Percentiles rank a stretch among this genome's conserved stretches.
These are phyloP conservation scores for Xylaria scruposa DNA, from an alignment of 495 filamentous ascomycete genomes.

Conservation along the genomic window DNA sequence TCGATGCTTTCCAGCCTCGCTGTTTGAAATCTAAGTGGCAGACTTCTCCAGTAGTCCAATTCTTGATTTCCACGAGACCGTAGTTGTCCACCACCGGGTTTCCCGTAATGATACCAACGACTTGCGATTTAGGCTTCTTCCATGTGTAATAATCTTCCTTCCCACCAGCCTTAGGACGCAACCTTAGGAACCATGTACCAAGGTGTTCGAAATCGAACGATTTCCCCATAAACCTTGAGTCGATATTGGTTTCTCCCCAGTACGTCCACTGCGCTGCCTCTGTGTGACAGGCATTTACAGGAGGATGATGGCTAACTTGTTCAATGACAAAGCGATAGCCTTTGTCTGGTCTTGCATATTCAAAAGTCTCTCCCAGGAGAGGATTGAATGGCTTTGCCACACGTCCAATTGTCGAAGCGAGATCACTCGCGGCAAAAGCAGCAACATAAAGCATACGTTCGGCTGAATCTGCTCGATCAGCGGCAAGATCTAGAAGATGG, in stretches of 20 bases:
- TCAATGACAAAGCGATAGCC: conserved; percentile 98
- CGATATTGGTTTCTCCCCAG: conserved; percentile 95
- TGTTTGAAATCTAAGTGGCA: conserved; percentile 94
- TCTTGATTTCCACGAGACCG: conserved; percentile 95
- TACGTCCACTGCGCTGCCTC: conserved; percentile 96
- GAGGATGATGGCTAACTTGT: conserved; percentile 98
- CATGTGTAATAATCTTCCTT: conserved; percentile 93
- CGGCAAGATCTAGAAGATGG: conserved; percentile 88
- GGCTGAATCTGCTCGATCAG: conserved; percentile 81
- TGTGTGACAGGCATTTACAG: conserved; percentile 91
- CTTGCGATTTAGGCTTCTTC: conserved; percentile 99
- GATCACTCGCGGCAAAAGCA: conserved; percentile 93
- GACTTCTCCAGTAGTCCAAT: conserved; percentile 91
- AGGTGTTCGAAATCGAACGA: conserved; percentile 96
- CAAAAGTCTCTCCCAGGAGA: conserved; percentile 93
- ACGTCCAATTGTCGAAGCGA: conserved; percentile 93
- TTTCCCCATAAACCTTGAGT: conserved; percentile 97
- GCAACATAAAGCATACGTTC: conserved; percentile 97
- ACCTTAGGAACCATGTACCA: conserved; percentile 93
- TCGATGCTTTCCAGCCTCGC: conserved; percentile 91
- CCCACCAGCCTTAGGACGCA: conserved; percentile 77
- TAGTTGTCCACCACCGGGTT: conserved; percentile 98
- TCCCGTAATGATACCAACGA: conserved; percentile 96
- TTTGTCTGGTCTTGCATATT: conserved; percentile 94
- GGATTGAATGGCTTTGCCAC: conserved; percentile 99